phyloP scores from a whole-genome alignment of 2,329 filamentous ascomycete genomes.

The Fonsecaea pugnacius region DNA sequence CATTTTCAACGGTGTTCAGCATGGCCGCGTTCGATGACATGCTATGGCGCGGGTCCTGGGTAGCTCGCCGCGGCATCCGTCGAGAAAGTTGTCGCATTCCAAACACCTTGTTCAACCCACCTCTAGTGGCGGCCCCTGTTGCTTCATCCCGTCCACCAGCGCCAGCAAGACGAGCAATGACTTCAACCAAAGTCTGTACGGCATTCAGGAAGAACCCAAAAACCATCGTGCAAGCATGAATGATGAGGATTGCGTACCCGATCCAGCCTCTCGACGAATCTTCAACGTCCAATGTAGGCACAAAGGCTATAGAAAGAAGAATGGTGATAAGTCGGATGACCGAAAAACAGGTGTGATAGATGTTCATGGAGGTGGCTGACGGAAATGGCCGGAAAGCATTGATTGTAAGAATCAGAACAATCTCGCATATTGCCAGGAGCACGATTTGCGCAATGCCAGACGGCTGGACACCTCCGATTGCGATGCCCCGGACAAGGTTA shows the following conservation, averaged over 20 bases:
- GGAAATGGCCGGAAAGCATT: constrained; percentile 91
- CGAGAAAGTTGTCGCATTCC: constrained; percentile 86
- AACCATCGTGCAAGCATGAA: constrained; percentile 82
- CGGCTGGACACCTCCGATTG: constrained; percentile 88
- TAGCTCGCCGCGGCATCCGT: constrained; percentile 64
- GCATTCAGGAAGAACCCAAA: constrained; percentile 95
- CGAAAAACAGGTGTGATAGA: constrained; percentile 87
- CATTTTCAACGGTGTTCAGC: constrained; percentile 62
- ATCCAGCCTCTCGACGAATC: constrained; percentile 90
- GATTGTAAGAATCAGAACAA: constrained; percentile 83
- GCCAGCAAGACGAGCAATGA: constrained; percentile 78
- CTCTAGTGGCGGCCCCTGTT: constrained; percentile 66
- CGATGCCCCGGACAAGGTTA: constrained; percentile 82
- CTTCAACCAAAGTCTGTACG: constrained; percentile 86
- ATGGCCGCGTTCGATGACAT: constrained; percentile 83
- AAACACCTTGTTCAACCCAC: constrained; percentile 86
- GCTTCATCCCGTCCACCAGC: constrained; percentile 64
- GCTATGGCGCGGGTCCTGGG: constrained; percentile 68
- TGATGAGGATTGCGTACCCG: constrained; percentile 83
- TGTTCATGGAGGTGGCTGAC: constrained; percentile 93
- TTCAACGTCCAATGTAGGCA: constrained; percentile 77
- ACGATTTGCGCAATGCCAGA: constrained; percentile 93
- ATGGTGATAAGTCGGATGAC: constrained; percentile 75
- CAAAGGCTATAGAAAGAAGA: constrained; percentile 79
- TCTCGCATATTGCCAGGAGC: constrained; percentile 89